Conservation (phyloP, 306 rosid genomes). For the Leucaena leucocephala region DNA sequence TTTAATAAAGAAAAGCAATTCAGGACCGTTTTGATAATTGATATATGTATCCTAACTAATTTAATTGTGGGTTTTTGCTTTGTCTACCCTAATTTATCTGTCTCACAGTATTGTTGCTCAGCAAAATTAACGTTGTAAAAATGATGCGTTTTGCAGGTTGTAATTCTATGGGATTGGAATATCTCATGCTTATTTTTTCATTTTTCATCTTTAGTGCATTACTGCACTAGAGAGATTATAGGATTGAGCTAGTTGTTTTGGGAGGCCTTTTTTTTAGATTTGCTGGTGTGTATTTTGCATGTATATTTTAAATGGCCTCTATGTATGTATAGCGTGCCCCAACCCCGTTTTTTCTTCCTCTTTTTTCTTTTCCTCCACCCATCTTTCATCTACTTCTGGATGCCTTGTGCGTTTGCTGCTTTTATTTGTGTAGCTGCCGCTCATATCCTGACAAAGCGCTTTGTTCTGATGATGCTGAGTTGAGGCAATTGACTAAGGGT, state of each 20-base stretch:
- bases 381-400: neutral
- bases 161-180: slow-evolving; percentile 53
- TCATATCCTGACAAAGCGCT: slow-evolving; percentile 31
- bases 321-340: slow-evolving; percentile 61
- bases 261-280: slow-evolving; percentile 46
- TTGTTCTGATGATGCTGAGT: slow-evolving; percentile 35
- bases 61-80: neutral
- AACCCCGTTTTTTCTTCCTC: neutral
- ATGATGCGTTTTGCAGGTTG: slow-evolving; percentile 69
- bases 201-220: slow-evolving; percentile 61
- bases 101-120: neutral
- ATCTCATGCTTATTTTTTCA: slow-evolving; percentile 67
- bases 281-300: slow-evolving; percentile 50
- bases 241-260: slow-evolving; percentile 46
- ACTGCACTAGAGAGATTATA: slow-evolving; percentile 52
- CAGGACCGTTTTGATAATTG: neutral
- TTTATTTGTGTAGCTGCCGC: slow-evolving; percentile 28
- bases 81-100: neutral
- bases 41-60: slow-evolving; percentile 1
- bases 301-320: slow-evolving; percentile 60
- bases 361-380: neutral
- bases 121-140: slow-evolving; percentile 30
- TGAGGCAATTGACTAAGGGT: neutral
- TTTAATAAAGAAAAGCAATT: neutral
- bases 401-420: slow-evolving; percentile 35